phyloP scores from a whole-genome alignment of 768 basidiomycete genomes.

The Candolleomyces efflorescens region DNA sequence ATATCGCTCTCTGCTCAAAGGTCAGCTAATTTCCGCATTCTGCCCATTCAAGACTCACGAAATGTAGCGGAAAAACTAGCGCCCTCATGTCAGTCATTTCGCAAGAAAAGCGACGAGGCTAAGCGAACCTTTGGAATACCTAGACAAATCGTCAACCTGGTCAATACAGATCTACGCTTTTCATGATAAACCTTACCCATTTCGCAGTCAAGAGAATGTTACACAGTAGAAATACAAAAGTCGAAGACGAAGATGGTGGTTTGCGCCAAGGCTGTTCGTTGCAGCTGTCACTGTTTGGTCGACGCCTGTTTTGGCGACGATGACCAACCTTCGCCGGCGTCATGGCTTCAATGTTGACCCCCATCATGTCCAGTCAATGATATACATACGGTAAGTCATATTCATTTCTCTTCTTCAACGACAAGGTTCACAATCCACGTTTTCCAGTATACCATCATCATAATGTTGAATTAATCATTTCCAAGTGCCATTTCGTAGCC shows the following conservation, averaged over 20 bases:
- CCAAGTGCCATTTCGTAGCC: too few species aligned
- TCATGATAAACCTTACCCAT: slow-evolving; percentile 10
- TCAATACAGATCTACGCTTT: neutral
- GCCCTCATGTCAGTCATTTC: neutral
- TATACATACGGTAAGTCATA: too few species aligned
- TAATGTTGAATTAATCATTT: too few species aligned
- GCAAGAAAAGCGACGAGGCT: slow-evolving; percentile 1
- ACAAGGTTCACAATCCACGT: too few species aligned
- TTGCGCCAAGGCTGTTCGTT: neutral
- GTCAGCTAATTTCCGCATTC: neutral
- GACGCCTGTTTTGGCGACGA: neutral
- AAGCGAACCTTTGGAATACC: slow-evolving; percentile 63
- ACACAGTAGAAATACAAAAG: neutral
- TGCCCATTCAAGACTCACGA: slow-evolving; percentile 50
- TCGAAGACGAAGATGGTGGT: slow-evolving; percentile 5
- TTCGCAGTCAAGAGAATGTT: slow-evolving; percentile 3
- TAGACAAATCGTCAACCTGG: slow-evolving; percentile 14
- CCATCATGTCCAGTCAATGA: too few species aligned
- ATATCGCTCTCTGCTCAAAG: slow-evolving; percentile 76
- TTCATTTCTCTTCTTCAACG: too few species aligned
- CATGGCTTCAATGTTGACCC: too few species aligned
- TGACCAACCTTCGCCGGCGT: neutral
- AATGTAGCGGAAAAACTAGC: slow-evolving; percentile 93
- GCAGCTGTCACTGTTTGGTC: too few species aligned
- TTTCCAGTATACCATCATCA: too few species aligned